These are phyloP conservation scores for Metarhizium sp. DNA, from an alignment of 2,329 filamentous ascomycete genomes.

Conservation along the genomic window DNA sequence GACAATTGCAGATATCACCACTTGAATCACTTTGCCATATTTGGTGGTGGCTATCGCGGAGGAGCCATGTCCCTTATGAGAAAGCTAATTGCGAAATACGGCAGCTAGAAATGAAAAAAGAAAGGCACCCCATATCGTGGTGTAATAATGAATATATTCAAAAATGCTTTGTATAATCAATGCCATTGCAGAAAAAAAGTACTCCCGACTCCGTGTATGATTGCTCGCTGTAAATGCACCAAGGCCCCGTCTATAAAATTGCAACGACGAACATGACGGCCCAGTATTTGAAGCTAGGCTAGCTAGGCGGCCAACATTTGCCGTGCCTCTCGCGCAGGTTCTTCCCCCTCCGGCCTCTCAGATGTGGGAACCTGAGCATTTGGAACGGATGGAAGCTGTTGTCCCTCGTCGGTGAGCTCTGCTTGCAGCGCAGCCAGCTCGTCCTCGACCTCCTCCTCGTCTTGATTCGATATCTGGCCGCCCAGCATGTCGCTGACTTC, in stretches of 20 bases:
- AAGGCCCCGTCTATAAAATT: slow-evolving; percentile 3
- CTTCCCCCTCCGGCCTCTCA: background rate
- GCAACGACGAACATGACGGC: background rate
- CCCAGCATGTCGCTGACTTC: slow-evolving; percentile 89
- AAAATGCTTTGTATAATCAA: background rate
- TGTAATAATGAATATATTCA: background rate
- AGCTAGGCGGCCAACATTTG: slow-evolving; percentile 29
- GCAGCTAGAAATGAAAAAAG: slow-evolving; percentile 12
- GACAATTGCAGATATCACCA: slow-evolving; percentile 62
- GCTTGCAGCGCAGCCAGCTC: slow-evolving; percentile 74
- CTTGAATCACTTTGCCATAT: slow-evolving; percentile 79
- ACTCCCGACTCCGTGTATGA: slow-evolving; percentile 15
- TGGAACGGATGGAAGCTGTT: slow-evolving; percentile 22
- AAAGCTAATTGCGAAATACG: slow-evolving; percentile 64
- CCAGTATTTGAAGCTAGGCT: slow-evolving; percentile 10
- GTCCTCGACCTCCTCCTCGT: slow-evolving; percentile 96
- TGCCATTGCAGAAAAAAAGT: background rate
- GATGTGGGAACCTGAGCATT: slow-evolving; percentile 21
- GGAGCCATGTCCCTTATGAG: slow-evolving; percentile 76
- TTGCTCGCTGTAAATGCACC: slow-evolving; percentile 8
- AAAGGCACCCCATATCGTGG: background rate
- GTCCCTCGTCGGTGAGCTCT: slow-evolving; percentile 18
- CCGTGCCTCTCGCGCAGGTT: slow-evolving; percentile 19
- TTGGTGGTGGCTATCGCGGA: slow-evolving; percentile 68
- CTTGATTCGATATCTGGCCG: slow-evolving; percentile 80